These are phyloP conservation scores for Teunomyces kruisii DNA, from an alignment of 805 yeast genomes.

Conservation along the genomic window DNA sequence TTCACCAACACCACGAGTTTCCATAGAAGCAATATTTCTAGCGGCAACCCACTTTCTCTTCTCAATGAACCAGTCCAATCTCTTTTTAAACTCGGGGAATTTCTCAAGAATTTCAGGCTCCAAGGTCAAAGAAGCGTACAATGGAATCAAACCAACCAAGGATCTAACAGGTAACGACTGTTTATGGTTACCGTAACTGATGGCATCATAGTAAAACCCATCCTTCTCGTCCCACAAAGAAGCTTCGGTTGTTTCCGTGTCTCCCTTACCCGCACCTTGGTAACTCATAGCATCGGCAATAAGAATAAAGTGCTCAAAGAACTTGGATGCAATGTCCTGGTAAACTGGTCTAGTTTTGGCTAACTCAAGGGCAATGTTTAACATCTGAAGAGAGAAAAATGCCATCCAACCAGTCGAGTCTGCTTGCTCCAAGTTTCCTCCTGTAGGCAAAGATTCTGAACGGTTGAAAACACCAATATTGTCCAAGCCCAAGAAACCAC, in stretches of 20 bases:
- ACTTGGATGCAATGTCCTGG: slow-evolving; percentile 91
- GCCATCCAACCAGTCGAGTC: slow-evolving; percentile 99
- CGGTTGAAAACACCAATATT: slow-evolving; percentile 91
- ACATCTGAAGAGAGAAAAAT: slow-evolving; percentile 84
- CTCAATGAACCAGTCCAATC: slow-evolving; percentile 81
- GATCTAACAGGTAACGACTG: slow-evolving; percentile 83
- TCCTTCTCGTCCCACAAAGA: slow-evolving; percentile 90
- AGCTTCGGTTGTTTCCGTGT: slow-evolving; percentile 30
- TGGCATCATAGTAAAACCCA: slow-evolving; percentile 87
- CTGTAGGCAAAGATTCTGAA: slow-evolving; percentile 90
- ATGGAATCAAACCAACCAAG: slow-evolving; percentile 86
- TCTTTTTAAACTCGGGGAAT: slow-evolving; percentile 79
- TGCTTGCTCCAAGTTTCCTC: slow-evolving; percentile 87
- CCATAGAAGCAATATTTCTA: slow-evolving; percentile 85
- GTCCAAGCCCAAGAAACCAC: slow-evolving; percentile 91
- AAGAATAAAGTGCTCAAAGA: slow-evolving; percentile 86
- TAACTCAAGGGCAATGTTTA: slow-evolving; percentile 86
- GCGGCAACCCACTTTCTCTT: slow-evolving; percentile 68
- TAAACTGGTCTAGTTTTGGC: slow-evolving; percentile 83
- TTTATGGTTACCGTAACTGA: slow-evolving; percentile 70
- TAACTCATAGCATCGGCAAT: slow-evolving; percentile 94
- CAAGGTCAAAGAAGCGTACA: slow-evolving; percentile 83
- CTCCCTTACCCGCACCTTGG: slow-evolving; percentile 42
- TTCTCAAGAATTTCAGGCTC: slow-evolving; percentile 78
- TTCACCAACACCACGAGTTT: slow-evolving; percentile 76